These are phyloP conservation scores for Sugiyamaella neomexicana DNA, from an alignment of 1,139 yeast genomes.

Conservation along the genomic window DNA sequence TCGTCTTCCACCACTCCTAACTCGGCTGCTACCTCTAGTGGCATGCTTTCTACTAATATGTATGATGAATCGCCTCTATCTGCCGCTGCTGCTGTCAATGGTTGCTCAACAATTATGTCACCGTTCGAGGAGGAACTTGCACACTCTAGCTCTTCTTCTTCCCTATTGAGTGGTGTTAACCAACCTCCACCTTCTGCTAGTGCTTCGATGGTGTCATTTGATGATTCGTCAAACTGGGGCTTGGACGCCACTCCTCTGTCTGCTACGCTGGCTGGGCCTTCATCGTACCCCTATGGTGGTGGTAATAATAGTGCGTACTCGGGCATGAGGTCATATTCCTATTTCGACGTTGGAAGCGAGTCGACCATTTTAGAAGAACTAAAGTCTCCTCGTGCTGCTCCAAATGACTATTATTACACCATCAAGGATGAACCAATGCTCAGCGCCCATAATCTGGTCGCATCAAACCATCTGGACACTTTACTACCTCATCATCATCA, in stretches of 20 bases:
- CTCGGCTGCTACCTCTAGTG: conserved; percentile 12
- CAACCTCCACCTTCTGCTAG: conserved; percentile 16
- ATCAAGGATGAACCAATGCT: conserved; percentile 10
- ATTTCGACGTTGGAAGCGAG: conserved; percentile 18
- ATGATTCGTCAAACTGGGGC: conserved; percentile 10
- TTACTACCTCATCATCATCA: not conserved
- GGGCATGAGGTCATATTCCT: conserved; percentile 20
- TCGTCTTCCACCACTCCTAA: conserved; percentile 4
- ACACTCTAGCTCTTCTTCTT: conserved; percentile 9
- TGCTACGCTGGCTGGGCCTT: not conserved
- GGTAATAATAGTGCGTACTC: conserved; percentile 2
- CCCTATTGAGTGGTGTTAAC: conserved; percentile 6
- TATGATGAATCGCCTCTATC: conserved; percentile 9
- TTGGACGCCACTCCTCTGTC: conserved; percentile 10
- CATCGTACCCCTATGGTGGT: conserved; percentile 2
- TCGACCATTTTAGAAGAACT: conserved; percentile 12
- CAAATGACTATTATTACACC: conserved; percentile 14
- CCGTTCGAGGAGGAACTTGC: conserved; percentile 20
- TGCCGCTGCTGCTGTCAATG: conserved; percentile 6
- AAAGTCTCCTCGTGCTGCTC: conserved; percentile 20
- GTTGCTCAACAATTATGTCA: conserved; percentile 12
- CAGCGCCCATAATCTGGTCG: not conserved
- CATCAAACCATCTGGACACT: not conserved
- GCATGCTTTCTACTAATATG: conserved; percentile 5
- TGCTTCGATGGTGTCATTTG: conserved; percentile 17